A percentile compares a stretch with the other conserved stretches of the same genome.
Conservation (phyloP, 352 stramenopile species). For the Phytophthora cryptogea region DNA sequence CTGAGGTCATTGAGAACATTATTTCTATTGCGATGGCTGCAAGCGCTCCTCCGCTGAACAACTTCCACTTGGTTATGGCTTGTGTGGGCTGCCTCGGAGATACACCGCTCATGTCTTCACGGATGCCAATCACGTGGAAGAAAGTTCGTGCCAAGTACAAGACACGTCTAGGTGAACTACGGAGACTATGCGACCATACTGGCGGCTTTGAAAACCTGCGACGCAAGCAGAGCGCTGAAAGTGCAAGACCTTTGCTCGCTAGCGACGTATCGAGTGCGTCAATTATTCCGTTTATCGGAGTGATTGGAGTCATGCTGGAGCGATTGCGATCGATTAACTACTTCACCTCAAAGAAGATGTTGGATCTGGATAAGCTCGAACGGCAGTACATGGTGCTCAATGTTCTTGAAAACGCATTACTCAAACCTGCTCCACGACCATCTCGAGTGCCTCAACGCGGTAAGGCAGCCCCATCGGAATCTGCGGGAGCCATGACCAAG, state of each 20-base stretch:
- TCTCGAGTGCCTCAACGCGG: constrained; percentile 17
- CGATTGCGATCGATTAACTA: constrained; percentile 54
- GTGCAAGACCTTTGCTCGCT: constrained; percentile 13
- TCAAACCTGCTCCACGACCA: constrained; percentile 32
- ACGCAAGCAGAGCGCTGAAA: constrained; percentile 56
- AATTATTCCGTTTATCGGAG: constrained; percentile 76
- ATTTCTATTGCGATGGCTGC: constrained; percentile 63
- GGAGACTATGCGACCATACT: constrained; percentile 66
- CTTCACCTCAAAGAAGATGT: constrained; percentile 40
- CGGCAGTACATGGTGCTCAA: constrained; percentile 57
- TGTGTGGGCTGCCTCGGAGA: constrained; percentile 78
- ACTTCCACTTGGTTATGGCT: constrained; percentile 83
- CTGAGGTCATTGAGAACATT: constrained; percentile 74
- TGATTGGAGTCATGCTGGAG: constrained; percentile 73
- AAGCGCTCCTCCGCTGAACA: constrained; percentile 51
- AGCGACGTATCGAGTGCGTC: constrained; percentile 25
- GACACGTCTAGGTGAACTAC: constrained; percentile 59
- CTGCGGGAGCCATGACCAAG: constrained; percentile 17
- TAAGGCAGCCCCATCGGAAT: constrained; percentile 23
- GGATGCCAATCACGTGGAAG: constrained; percentile 75
- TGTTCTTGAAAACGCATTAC: constrained; percentile 54
- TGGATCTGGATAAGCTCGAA: constrained; percentile 67
- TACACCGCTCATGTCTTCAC: constrained; percentile 67
- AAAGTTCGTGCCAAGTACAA: constrained; percentile 72
- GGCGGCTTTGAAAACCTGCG: constrained; percentile 76